Evolutionary conservation across 345 rosid species (phyloP).

Genomic region (Kandelia obovata): DNA sequence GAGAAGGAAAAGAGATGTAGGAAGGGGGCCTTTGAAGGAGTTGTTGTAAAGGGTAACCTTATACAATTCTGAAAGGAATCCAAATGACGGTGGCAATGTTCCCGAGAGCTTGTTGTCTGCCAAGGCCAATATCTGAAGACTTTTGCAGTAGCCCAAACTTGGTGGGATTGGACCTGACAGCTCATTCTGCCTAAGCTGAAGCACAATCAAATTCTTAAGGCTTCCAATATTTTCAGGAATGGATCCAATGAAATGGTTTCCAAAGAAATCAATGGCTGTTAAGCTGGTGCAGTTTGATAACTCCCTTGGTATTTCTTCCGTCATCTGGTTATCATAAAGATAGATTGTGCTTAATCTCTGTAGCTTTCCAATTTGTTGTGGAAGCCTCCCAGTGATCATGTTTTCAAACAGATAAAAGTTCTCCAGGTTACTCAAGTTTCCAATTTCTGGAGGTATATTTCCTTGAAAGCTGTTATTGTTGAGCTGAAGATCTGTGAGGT

Average conservation of each 20-base stretch:
- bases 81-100: constrained; percentile 67
- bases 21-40: constrained; percentile 70
- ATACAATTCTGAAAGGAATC: constrained; percentile 51
- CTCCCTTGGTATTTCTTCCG: constrained; percentile 68
- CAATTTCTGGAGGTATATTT: constrained; percentile 32
- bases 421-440: constrained; percentile 59
- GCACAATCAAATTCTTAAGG: constrained; percentile 54
- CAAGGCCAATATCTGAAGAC: constrained; percentile 52
- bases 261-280: constrained; percentile 57
- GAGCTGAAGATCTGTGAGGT: constrained; percentile 29
- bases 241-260: constrained; percentile 64
- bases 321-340: constrained; percentile 72
- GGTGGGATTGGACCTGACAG: constrained; percentile 74
- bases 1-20: constrained; percentile 53
- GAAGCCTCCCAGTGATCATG: constrained; percentile 60
- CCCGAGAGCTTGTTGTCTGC: constrained; percentile 83
- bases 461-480: constrained; percentile 30
- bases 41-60: constrained; percentile 72
- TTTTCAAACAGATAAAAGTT: constrained; percentile 56
- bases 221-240: constrained; percentile 71
- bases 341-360: constrained; percentile 44
- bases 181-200: constrained; percentile 83
- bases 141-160: constrained; percentile 70
- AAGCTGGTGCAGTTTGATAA: constrained; percentile 69
- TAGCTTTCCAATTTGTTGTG: constrained; percentile 58